Conservation (phyloP, 75 land plant species). For the Cryptomeria japonica region DNA sequence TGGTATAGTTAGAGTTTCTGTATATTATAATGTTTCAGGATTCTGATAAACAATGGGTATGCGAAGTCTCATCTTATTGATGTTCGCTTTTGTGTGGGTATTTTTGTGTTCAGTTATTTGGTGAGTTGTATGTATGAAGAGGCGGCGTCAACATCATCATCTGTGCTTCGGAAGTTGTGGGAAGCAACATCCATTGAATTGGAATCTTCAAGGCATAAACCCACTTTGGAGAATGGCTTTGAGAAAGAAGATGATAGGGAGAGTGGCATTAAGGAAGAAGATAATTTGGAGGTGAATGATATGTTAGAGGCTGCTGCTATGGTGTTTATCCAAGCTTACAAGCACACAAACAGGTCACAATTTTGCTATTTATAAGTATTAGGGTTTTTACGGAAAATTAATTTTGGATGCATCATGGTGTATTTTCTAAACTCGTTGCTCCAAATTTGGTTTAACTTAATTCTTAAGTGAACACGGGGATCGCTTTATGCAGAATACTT, state of each 20-base stretch:
- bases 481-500: not conserved
- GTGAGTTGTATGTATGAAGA: conserved; percentile 15
- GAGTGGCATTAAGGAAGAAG: not conserved
- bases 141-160: not conserved
- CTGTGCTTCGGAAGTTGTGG: conserved; percentile 4
- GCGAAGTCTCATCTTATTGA: not conserved
- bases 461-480: not conserved
- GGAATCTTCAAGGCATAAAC: not conserved
- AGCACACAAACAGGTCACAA: not conserved
- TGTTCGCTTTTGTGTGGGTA: not conserved
- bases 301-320: conserved; percentile 9
- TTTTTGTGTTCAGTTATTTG: conserved; percentile 9
- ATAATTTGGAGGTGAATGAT: not conserved
- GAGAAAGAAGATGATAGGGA: not conserved
- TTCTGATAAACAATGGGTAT: not conserved
- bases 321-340: conserved; percentile 11
- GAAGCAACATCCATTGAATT: not conserved
- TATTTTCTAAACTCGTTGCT: not conserved
- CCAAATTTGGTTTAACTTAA: not conserved
- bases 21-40: no score
- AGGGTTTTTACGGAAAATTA: not conserved
- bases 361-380: not conserved
- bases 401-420: not conserved
- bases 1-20: not conserved
- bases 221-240: not conserved